phyloP scores from a whole-genome alignment of 352 stramenopile genomes.

The Globisporangium cylindrosporum region DNA sequence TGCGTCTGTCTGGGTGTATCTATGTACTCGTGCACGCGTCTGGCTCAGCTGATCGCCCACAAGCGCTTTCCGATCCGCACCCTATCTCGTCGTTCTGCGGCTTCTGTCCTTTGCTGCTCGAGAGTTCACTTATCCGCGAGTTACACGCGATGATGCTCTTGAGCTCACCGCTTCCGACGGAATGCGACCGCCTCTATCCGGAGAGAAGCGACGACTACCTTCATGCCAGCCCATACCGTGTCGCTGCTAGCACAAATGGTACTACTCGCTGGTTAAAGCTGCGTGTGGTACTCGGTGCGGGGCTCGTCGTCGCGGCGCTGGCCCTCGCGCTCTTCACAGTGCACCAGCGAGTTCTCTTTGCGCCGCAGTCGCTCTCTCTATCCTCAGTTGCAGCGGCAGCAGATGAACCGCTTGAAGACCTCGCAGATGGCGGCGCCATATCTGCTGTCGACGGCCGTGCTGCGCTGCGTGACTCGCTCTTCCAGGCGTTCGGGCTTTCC shows the following conservation, averaged over 20 bases:
- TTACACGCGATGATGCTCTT: slow-evolving; percentile 6
- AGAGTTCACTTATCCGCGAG: not conserved
- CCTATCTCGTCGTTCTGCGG: not conserved
- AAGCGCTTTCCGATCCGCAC: not conserved
- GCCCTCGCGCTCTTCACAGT: not conserved
- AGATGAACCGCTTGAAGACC: not conserved
- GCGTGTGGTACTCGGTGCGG: not conserved
- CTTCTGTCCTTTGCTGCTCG: not conserved
- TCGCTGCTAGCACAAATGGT: not conserved
- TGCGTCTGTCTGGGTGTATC: too few species aligned
- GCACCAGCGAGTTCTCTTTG: not conserved
- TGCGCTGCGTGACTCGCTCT: slow-evolving; percentile 10
- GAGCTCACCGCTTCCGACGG: not conserved
- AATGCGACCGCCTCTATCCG: slow-evolving; percentile 3
- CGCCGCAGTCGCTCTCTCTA: slow-evolving; percentile 2
- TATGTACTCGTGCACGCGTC: too few species aligned
- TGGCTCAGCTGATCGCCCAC: not conserved
- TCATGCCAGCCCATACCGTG: too few species aligned
- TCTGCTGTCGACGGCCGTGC: not conserved
- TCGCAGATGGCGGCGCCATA: too few species aligned
- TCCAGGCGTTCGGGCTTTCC: slow-evolving; percentile 11
- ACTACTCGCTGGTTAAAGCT: not conserved
- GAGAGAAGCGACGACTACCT: not conserved
- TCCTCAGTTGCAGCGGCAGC: not conserved
- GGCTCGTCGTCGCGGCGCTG: not conserved